These are phyloP conservation scores for Mycena vitilis DNA, from an alignment of 768 basidiomycete species.

Conservation along the genomic window DNA sequence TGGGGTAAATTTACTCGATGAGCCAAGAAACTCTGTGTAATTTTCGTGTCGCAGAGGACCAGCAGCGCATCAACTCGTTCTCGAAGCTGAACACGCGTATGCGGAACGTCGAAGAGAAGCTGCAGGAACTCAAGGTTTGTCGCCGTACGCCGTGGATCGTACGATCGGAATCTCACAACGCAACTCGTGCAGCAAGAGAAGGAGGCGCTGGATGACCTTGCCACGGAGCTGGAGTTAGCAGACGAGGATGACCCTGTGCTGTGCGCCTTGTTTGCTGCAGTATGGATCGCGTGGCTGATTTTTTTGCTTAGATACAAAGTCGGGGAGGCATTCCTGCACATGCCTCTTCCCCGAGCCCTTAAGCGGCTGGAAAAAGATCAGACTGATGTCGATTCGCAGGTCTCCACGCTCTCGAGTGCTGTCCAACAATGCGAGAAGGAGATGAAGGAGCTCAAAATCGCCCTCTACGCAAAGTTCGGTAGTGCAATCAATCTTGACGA, in stretches of 20 bases:
- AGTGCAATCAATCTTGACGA: slow-evolving; percentile 94
- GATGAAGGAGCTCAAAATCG: slow-evolving; percentile 85
- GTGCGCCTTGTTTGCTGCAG: slow-evolving; percentile 54
- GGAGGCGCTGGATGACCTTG: slow-evolving; percentile 91
- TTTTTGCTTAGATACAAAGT: slow-evolving; percentile 78
- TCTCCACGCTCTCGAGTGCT: slow-evolving; percentile 60
- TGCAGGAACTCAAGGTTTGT: slow-evolving; percentile 78
- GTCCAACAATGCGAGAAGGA: slow-evolving; percentile 75
- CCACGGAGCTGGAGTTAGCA: slow-evolving; percentile 87
- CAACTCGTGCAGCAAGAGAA: slow-evolving; percentile 84
- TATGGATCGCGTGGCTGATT: background rate
- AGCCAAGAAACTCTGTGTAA: slow-evolving; percentile 25
- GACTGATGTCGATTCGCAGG: slow-evolving; percentile 64
- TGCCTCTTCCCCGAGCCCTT: slow-evolving; percentile 75
- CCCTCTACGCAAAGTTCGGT: slow-evolving; percentile 92
- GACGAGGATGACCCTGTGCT: slow-evolving; percentile 86
- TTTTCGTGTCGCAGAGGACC: slow-evolving; percentile 67
- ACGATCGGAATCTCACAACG: slow-evolving; percentile 19
- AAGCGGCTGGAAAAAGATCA: slow-evolving; percentile 80
- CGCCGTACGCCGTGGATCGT: background rate
- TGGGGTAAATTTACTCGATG: slow-evolving; percentile 68
- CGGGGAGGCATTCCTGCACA: slow-evolving; percentile 89
- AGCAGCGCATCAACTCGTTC: slow-evolving; percentile 91
- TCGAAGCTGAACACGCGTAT: slow-evolving; percentile 90
- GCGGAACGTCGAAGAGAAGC: slow-evolving; percentile 75